Evolutionary conservation across 345 rosid species (phyloP).

Genomic region (Syzygium jambos): DNA sequence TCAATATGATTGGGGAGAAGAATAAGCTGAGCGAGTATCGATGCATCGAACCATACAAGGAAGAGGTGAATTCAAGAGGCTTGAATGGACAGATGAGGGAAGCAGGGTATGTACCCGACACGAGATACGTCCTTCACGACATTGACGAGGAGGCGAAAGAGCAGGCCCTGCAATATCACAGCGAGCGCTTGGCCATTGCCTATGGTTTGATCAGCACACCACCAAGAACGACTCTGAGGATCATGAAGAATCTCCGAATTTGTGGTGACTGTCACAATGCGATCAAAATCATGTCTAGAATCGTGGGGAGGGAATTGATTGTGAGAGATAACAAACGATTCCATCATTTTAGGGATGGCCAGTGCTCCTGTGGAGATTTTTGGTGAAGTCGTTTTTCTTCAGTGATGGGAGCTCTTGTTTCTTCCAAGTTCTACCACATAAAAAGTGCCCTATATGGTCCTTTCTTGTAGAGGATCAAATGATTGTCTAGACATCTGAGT

Average conservation of each 20-base stretch:
- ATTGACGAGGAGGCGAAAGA: slow-evolving; percentile 56
- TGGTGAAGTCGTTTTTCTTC: slow-evolving; percentile 17
- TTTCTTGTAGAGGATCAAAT: not conserved
- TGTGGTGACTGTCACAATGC: slow-evolving; percentile 67
- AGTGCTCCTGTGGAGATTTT: slow-evolving; percentile 53
- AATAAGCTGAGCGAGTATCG: slow-evolving; percentile 27
- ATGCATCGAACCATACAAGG: slow-evolving; percentile 25
- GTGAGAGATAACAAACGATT: slow-evolving; percentile 61
- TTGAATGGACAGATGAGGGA: slow-evolving; percentile 49
- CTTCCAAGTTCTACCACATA: not conserved
- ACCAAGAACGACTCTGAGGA: slow-evolving; percentile 45
- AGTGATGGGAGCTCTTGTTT: not conserved
- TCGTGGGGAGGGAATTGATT: slow-evolving; percentile 57
- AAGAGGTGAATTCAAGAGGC: slow-evolving; percentile 26
- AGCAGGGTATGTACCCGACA: slow-evolving; percentile 53
- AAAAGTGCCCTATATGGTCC: not conserved
- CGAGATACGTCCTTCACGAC: slow-evolving; percentile 58
- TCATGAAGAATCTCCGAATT: slow-evolving; percentile 59
- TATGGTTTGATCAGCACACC: slow-evolving; percentile 61
- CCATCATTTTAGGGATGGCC: slow-evolving; percentile 54
- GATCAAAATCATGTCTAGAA: slow-evolving; percentile 51
- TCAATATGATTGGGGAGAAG: slow-evolving; percentile 50
- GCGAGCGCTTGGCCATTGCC: slow-evolving; percentile 56
- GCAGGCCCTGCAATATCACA: slow-evolving; percentile 51
- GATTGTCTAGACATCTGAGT: not conserved